Conservation (phyloP, 257 asterid genomes). For the Solanum peruvianum region DNA sequence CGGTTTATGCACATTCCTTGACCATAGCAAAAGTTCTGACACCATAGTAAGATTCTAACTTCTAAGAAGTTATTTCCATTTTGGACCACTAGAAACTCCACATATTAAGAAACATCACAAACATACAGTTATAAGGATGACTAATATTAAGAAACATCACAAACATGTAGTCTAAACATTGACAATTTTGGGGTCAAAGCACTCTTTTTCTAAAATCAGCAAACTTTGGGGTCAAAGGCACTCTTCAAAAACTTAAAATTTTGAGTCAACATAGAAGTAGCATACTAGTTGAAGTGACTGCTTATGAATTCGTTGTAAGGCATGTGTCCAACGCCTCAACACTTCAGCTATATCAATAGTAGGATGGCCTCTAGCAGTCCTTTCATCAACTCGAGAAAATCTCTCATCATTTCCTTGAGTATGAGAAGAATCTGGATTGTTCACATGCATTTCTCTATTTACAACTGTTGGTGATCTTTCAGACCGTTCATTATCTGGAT, state of each 20-base stretch:
- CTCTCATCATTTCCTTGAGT: slow-evolving; percentile 48
- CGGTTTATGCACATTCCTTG: background rate
- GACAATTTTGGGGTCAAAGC: background rate
- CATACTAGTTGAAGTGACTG: slow-evolving; percentile 87
- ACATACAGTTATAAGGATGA: background rate
- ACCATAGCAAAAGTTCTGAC: background rate
- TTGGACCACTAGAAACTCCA: background rate
- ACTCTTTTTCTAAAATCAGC: background rate
- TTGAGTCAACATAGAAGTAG: background rate
- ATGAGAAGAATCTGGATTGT: slow-evolving; percentile 18
- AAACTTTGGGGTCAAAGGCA: background rate
- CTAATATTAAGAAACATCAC: background rate
- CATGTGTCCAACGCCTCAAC: slow-evolving; percentile 97
- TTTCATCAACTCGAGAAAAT: slow-evolving; percentile 52
- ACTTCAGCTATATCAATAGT: slow-evolving; percentile 96
- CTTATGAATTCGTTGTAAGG: slow-evolving; percentile 90
- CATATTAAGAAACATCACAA: background rate
- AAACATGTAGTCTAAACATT: background rate
- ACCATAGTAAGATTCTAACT: background rate
- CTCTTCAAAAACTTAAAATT: background rate
- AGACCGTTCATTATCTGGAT: slow-evolving; percentile 34
- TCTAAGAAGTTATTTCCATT: background rate
- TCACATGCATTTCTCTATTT: slow-evolving; percentile 22
- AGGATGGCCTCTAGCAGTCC: slow-evolving; percentile 69
- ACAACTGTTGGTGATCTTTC: slow-evolving; percentile 34